A percentile compares a stretch with the other conserved stretches of the same genome.
These are phyloP conservation scores for Punica granatum DNA, from an alignment of 345 rosid genomes.

Conservation along the genomic window DNA sequence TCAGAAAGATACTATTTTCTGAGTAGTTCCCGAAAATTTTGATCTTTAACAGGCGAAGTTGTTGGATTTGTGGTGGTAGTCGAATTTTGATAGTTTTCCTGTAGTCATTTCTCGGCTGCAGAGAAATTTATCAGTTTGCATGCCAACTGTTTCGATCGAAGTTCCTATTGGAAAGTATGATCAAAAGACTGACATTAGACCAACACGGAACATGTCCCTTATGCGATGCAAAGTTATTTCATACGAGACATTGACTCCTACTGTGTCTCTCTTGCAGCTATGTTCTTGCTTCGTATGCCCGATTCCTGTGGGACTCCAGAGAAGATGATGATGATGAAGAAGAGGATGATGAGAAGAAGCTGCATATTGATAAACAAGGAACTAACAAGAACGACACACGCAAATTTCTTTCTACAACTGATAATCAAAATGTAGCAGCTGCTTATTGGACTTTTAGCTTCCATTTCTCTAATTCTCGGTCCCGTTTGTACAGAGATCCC, in stretches of 20 bases:
- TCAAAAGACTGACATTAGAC: too few species aligned
- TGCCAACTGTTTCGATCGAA: too few species aligned
- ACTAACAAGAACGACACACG: not conserved
- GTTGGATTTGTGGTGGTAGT: not conserved
- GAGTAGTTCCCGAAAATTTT: not conserved
- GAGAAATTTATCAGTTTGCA: too few species aligned
- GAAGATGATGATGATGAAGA: conserved; percentile 23
- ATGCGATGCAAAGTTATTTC: not conserved
- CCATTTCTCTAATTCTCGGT: not conserved
- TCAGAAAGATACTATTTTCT: not conserved
- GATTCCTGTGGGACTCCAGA: conserved; percentile 36
- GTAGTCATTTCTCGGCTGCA: too few species aligned
- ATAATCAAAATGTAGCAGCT: conserved; percentile 9
- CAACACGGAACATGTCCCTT: too few species aligned
- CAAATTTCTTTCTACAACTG: not conserved
- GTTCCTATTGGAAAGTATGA: too few species aligned
- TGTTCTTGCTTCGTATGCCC: conserved; percentile 43
- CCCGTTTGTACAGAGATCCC: not conserved
- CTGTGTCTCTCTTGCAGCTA: conserved; percentile 20
- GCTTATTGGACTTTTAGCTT: conserved; percentile 4
- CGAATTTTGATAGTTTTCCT: too few species aligned
- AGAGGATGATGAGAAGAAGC: not conserved
- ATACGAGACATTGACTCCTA: not conserved
- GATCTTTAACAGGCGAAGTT: not conserved
- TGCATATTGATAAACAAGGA: not conserved